Evolutionary conservation across 2,329 filamentous ascomycete genomes (phyloP).

Genomic region (Hypoxylon sp.): DNA sequence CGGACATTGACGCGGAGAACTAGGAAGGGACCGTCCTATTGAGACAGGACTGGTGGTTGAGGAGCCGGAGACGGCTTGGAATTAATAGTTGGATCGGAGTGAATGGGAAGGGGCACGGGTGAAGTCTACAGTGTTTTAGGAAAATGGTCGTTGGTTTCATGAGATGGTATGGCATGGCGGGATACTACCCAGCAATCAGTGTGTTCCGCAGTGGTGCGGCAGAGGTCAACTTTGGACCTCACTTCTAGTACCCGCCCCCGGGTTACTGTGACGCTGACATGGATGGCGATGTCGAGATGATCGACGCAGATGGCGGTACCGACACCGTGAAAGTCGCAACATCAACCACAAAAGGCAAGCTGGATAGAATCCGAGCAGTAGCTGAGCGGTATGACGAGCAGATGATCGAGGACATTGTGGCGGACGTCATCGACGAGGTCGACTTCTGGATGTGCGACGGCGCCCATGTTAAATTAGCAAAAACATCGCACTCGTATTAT

Average conservation of each 20-base stretch:
- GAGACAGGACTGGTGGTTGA: too few relatives aligned
- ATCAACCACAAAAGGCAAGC: constrained; percentile 26
- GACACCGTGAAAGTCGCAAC: constrained; percentile 32
- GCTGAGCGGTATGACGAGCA: constrained; percentile 90
- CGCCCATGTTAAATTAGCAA: constrained; percentile 57
- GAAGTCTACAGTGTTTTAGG: not conserved
- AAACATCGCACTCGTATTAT: constrained; percentile 21
- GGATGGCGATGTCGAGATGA: constrained; percentile 66
- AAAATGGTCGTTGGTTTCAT: not conserved
- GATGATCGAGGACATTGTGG: constrained; percentile 93
- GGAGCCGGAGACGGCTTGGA: too few relatives aligned
- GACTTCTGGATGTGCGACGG: constrained; percentile 87
- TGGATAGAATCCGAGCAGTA: constrained; percentile 70
- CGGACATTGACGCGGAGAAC: not conserved
- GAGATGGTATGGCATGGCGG: constrained; percentile 80
- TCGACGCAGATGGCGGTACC: constrained; percentile 53
- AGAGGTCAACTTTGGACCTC: constrained; percentile 93
- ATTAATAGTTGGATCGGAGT: not conserved
- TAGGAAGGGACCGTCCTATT: not conserved
- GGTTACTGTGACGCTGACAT: constrained; percentile 59
- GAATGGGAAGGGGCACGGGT: not conserved
- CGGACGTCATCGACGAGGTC: constrained; percentile 94
- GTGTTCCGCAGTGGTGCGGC: constrained; percentile 92
- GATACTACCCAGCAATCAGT: constrained; percentile 94
- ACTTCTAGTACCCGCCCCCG: constrained; percentile 90